Conservation (phyloP, 108 stramenopile species). For the Phaeodactylum tricornutum region DNA sequence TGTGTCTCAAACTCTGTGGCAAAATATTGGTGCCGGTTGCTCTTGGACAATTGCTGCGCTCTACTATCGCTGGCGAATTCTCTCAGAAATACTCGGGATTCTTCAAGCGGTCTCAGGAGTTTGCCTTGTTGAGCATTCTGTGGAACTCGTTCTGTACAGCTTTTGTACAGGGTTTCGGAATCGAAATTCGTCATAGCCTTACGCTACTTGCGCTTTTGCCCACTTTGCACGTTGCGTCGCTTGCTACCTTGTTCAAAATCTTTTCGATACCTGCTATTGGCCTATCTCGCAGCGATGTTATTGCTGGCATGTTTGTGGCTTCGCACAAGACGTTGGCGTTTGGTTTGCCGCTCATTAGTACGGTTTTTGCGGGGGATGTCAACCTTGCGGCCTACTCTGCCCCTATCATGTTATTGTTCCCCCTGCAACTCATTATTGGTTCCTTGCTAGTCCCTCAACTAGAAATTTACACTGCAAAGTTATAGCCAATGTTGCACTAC, state of each 20-base stretch:
- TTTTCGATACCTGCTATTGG: conserved; percentile 30
- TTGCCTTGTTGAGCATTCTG: conserved; percentile 80
- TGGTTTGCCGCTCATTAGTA: conserved; percentile 83
- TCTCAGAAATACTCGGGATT: conserved; percentile 39
- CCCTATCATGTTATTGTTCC: conserved; percentile 87
- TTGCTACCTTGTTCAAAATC: conserved; percentile 35
- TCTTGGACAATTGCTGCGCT: conserved; percentile 63
- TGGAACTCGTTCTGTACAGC: conserved; percentile 91
- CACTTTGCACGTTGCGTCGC: conserved; percentile 44
- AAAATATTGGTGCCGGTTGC: conserved; percentile 81
- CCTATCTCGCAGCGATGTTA: conserved; percentile 39
- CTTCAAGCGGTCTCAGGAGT: conserved; percentile 76
- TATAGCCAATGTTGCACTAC: too few relatives aligned
- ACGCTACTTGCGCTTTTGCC: conserved; percentile 50
- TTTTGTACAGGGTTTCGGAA: conserved; percentile 49
- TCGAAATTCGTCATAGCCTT: conserved; percentile 41
- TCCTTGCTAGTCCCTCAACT: conserved; percentile 38
- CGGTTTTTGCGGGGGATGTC: conserved; percentile 77
- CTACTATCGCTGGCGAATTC: conserved; percentile 34
- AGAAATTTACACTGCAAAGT: conserved; percentile 19
- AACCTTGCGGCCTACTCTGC: conserved; percentile 78
- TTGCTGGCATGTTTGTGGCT: conserved; percentile 74
- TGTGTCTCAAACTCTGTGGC: conserved; percentile 62
- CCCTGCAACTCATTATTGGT: conserved; percentile 78
- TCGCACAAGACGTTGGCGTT: conserved; percentile 90